A percentile compares a stretch with the other conserved stretches of the same genome.
Evolutionary conservation across 2,329 filamentous ascomycete species (phyloP).

Genomic region (Claviceps monticola): DNA sequence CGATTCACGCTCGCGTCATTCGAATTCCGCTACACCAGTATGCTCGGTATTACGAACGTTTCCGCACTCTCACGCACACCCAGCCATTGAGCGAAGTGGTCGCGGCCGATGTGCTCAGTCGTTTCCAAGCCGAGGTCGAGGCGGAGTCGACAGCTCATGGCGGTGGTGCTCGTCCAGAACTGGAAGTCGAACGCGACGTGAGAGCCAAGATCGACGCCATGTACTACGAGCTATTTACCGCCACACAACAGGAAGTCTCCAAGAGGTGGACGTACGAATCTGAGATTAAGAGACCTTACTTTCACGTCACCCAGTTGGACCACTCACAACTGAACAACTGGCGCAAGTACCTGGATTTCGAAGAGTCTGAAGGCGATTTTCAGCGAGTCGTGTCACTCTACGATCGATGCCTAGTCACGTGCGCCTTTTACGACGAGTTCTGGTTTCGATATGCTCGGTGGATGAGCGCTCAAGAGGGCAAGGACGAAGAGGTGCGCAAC

Average conservation of each 20-base stretch:
- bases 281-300: constrained; percentile 91
- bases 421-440: constrained; percentile 92
- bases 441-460: constrained; percentile 95
- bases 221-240: constrained; percentile 68
- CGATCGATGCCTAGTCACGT: constrained; percentile 84
- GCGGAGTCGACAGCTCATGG: constrained; percentile 43
- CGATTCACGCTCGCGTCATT: constrained; percentile 68
- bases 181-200: constrained; percentile 73
- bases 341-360: constrained; percentile 93
- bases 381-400: constrained; percentile 70
- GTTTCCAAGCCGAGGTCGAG: constrained; percentile 60
- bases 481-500: constrained; percentile 80
- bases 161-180: constrained; percentile 45
- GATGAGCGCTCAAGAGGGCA: constrained; percentile 71
- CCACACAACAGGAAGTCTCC: constrained; percentile 74
- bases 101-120: constrained; percentile 50
- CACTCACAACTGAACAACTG: constrained; percentile 76
- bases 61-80: constrained; percentile 60
- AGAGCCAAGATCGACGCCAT: constrained; percentile 65
- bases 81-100: constrained; percentile 63
- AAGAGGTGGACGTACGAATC: constrained; percentile 93
- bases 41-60: constrained; percentile 85
- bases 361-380: constrained; percentile 73
- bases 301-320: constrained; percentile 88
- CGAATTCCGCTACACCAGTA: constrained; percentile 93